Base-by-base conservation (phyloP, 202 grass and related monocot genomes). In the Cymbopogon flexuosus region DNA sequence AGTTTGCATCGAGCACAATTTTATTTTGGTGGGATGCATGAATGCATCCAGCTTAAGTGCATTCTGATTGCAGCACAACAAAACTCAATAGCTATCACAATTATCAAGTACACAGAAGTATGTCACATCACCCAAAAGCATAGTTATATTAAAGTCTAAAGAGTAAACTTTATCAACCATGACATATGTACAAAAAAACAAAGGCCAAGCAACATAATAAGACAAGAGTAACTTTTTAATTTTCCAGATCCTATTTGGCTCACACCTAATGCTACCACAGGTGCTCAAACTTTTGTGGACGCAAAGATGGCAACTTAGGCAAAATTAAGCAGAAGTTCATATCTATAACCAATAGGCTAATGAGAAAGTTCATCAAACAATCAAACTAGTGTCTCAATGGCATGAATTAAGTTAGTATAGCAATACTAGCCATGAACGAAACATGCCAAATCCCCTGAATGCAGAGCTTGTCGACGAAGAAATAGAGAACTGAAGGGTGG, bases 41-140 rank as follows among this genome's bases (percentile, higher is more conserved):
- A 8, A 71, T 70, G 41, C 46, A 51, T 49, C 41, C 22, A 42
- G 13, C 24, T 77, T 5, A 60, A 60, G 24, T 22, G 58, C 36
- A 77, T 82, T 71, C 66, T 68, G 62, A 35, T 37, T 60, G 22
- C 8, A 77, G n/a, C n/a, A 51, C 10, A 66, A 68, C 8, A 42
- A 78, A 64, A 31, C 19, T 37, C 27, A 45, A 60, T 39, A 29
- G 7, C 63, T 65, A 70, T 75, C 22, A 47, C 54, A 77, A 19
- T n/a, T n/a, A n/a, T n/a, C n/a, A n/a, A n/a, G 8, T 61, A 68
- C 10, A 49, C 5, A 1, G 71, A 57, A 37, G 47, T 36, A 22
- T 13, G 34, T 58, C 37, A 61, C 13, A 33, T 33, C 74, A 22
- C 39, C 68, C 51, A 37, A 73, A 73, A 43, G 8, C 2, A 49